Evolutionary conservation across 2,329 filamentous ascomycete species (phyloP), one percentile per base, ranked within the genome.

Genomic region (Sporothrix inflata): DNA sequence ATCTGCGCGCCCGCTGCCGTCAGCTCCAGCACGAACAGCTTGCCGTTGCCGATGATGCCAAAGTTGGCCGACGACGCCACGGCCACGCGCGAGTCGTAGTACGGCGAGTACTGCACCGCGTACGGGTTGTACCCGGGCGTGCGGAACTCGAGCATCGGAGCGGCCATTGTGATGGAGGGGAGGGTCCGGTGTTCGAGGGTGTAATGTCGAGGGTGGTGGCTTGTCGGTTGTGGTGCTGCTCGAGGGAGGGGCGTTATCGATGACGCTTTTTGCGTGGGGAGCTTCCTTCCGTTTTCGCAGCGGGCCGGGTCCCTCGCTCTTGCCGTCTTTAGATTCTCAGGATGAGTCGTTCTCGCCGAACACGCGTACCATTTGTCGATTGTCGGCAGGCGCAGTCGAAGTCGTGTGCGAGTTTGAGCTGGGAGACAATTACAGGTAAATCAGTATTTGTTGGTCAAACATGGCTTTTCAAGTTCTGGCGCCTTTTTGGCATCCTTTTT

Each of bases 61-160:
- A 96, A 99, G 85, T 99, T 98, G 75, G 95, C 90, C n/a, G 94
- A 92, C 1, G 92, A 88, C 40, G 93, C 93, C 77, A 98, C 94
- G 72, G 95, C 95, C 75, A 99, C 90, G 75, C 94, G 91, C 76
- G 93, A 96, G 84, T 98, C 96, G 84, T 97, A 97, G 85, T 98
- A 99, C 7, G 96, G 96, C 71, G 95, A 98, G 86, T 98, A 99
- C 83, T 98, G 97, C 82, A 98, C 94, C 77, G 93, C 93, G 83
- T 97, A 98, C 78, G 94, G 94, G 82, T 98, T 97, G 87, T 90
- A 98, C 78, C 96, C 96, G 80, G 93, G 88, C 27, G 96, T 98
- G 75, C 93, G 92, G 84, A 93, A 98, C 83, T 98, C 94, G 77
- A 98, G 91, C 94, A 98, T 98, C 49, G 75, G 74, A 3, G 74